A percentile compares a stretch with the other conserved stretches of the same genome.
Evolutionary conservation across 139 green algal species (phyloP).

Genomic region (Spirogloea muscicola): DNA sequence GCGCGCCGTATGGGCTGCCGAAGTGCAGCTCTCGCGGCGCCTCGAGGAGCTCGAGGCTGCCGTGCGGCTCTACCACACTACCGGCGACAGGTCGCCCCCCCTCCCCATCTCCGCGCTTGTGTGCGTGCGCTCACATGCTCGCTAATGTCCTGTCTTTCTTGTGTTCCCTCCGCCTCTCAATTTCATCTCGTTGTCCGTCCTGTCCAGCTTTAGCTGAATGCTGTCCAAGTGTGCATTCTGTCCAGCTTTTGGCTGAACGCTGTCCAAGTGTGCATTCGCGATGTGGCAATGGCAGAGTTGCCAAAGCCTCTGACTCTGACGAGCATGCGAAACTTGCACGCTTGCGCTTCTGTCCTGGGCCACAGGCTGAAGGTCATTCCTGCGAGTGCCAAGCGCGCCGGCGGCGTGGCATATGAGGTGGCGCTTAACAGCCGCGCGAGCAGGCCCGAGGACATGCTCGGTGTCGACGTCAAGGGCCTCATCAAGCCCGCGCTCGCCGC

Average conservation of each 20-base stretch:
- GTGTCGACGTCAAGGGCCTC: slow-evolving; percentile 72
- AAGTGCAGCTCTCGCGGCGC: slow-evolving; percentile 43
- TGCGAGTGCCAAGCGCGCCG: slow-evolving; percentile 73
- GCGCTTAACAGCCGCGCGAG: slow-evolving; percentile 55
- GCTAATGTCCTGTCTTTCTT: no score
- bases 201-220: no score
- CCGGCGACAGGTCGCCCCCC: slow-evolving; percentile 15
- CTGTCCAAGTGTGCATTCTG: no score
- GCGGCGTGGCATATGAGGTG: slow-evolving; percentile 72
- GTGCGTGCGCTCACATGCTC: no score
- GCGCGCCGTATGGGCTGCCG: slow-evolving; percentile 59
- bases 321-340: background rate
- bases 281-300: background rate
- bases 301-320: background rate
- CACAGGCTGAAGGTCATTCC: slow-evolving; percentile 76
- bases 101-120: no score
- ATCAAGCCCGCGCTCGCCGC: slow-evolving; percentile 28
- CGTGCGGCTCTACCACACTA: slow-evolving; percentile 8
- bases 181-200: no score
- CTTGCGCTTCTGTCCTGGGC: slow-evolving; percentile 52
- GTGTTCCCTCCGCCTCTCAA: no score
- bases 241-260: background rate
- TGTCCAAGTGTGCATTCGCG: background rate
- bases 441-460: slow-evolving; percentile 56
- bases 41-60: slow-evolving; percentile 24